Conservation (phyloP, 306 rosid genomes). For the Lathyrus sativus region DNA sequence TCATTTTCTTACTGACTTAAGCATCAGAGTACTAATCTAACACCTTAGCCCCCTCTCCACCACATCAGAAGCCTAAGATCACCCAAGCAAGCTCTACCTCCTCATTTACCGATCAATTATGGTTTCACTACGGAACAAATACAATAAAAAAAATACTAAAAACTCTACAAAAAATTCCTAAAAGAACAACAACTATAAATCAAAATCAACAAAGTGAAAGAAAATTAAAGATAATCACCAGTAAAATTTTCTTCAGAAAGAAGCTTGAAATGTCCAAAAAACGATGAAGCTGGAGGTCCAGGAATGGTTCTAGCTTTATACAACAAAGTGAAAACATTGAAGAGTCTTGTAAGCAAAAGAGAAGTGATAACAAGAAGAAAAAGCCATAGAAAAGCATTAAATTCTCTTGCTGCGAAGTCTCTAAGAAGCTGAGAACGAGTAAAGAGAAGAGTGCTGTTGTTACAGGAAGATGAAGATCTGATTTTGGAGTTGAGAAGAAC, state of each 20-base stretch:
- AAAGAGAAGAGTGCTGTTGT: slow-evolving; percentile 17
- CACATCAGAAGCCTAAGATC: too few species aligned
- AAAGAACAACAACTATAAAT: background rate
- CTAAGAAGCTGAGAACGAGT: slow-evolving; percentile 42
- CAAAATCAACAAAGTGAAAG: background rate
- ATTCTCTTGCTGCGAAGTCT: slow-evolving; percentile 60
- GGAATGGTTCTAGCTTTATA: slow-evolving; percentile 50
- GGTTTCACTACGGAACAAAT: too few species aligned
- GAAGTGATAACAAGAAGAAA: slow-evolving; percentile 51
- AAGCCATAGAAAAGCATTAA: slow-evolving; percentile 80
- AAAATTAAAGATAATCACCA: slow-evolving; percentile 31
- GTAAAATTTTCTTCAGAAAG: slow-evolving; percentile 53
- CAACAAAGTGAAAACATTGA: slow-evolving; percentile 52
- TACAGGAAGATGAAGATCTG: slow-evolving; percentile 43
- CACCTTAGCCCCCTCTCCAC: too few species aligned
- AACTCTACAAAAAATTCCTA: background rate
- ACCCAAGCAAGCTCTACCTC: too few species aligned
- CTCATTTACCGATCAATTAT: too few species aligned
- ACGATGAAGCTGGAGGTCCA: slow-evolving; percentile 63
- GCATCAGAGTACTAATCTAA: too few species aligned
- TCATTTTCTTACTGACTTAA: too few species aligned
- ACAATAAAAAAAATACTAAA: too few species aligned
- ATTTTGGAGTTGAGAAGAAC: slow-evolving; percentile 40
- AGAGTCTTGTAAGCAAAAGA: slow-evolving; percentile 47
- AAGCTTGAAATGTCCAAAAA: slow-evolving; percentile 60